Conservation (phyloP, 139 green algal species). For the Tetraselmis striata region DNA sequence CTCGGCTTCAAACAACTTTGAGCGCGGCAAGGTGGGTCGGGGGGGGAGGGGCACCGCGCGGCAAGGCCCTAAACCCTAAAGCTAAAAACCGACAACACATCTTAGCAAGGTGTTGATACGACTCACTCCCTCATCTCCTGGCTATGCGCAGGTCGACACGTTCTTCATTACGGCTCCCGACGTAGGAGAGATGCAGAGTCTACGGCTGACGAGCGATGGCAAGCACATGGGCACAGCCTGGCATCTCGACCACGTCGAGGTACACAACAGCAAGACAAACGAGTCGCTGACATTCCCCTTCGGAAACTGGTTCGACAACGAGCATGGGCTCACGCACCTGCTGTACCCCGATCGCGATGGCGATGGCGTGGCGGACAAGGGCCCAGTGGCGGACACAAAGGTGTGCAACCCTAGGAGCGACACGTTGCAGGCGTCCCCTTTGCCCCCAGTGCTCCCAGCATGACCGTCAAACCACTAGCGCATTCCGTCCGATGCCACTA, state of each 20-base stretch:
- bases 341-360: constrained; percentile 35
- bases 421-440: constrained; percentile 5
- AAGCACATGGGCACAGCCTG: constrained; percentile 21
- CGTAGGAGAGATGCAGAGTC: constrained; percentile 30
- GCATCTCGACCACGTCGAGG: constrained; percentile 26
- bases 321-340: constrained; percentile 31
- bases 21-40: constrained; percentile 23
- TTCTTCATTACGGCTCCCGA: constrained; percentile 46
- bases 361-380: constrained; percentile 28
- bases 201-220: constrained; percentile 7
- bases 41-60: background rate
- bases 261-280: constrained; percentile 38
- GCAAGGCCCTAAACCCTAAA: too few species aligned
- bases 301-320: constrained; percentile 41
- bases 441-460: too few species aligned
- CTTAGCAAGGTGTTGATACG: background rate
- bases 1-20: background rate
- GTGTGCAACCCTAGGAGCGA: background rate
- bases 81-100: too few species aligned
- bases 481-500: too few species aligned
- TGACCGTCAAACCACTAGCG: too few species aligned
- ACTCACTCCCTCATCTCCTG: background rate
- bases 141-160: constrained; percentile 31
- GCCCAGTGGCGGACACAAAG: background rate
- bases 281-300: constrained; percentile 32